phyloP scores from a whole-genome alignment of 768 basidiomycete genomes.

The Cyclocybe cylindracea region DNA sequence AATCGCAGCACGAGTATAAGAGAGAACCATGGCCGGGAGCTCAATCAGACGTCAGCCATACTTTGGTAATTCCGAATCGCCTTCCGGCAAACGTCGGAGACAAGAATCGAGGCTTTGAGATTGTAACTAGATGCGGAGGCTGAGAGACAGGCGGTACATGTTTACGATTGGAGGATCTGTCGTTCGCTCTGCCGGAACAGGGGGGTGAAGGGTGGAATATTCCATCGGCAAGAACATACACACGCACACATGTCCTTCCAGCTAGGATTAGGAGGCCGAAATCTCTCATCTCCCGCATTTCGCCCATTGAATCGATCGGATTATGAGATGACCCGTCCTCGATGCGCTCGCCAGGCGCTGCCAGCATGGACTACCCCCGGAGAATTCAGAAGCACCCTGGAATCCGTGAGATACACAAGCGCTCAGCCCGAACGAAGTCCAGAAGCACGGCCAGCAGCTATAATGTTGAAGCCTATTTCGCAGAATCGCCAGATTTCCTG shows the following conservation, averaged over 20 bases:
- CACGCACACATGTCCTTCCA: slow-evolving; percentile 12
- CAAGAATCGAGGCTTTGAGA: slow-evolving; percentile 27
- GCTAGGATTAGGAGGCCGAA: slow-evolving; percentile 5
- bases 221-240: slow-evolving; percentile 25
- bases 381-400: slow-evolving; percentile 21
- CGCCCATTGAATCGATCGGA: slow-evolving; percentile 31
- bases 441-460: slow-evolving; percentile 3
- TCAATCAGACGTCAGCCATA: slow-evolving; percentile 32
- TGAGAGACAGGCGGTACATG: slow-evolving; percentile 26
- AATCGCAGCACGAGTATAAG: slow-evolving; percentile 36
- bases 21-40: slow-evolving; percentile 28
- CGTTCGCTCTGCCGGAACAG: slow-evolving; percentile 9
- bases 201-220: slow-evolving; percentile 21
- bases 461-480: neutral
- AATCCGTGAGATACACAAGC: slow-evolving; percentile 20
- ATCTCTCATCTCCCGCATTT: slow-evolving; percentile 24
- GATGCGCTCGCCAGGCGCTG: slow-evolving; percentile 13
- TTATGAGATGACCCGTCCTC: slow-evolving; percentile 22
- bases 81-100: slow-evolving; percentile 19
- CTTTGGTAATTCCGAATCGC: slow-evolving; percentile 30
- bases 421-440: neutral
- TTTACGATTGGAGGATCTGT: slow-evolving; percentile 14
- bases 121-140: slow-evolving; percentile 24
- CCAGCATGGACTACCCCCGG: slow-evolving; percentile 21
- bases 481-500: no score